These are phyloP conservation scores for Camellia granthamiana DNA, from an alignment of 148 eudicot species.

Conservation along the genomic window DNA sequence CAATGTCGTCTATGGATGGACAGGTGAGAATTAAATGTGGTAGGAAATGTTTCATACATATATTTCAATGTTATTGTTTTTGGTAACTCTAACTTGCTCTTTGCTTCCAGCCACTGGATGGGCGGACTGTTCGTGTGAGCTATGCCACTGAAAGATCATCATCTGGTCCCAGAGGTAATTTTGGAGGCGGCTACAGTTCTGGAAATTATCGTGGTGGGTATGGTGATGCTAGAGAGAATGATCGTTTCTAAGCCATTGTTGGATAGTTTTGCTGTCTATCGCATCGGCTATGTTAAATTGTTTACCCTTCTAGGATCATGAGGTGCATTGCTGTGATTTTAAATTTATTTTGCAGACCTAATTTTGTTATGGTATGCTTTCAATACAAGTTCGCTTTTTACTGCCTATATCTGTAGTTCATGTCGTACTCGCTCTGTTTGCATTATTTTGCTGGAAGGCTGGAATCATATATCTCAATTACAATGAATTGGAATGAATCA, in stretches of 20 bases:
- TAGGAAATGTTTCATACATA: not conserved
- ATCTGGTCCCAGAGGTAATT: constrained; percentile 8
- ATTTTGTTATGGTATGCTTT: not conserved
- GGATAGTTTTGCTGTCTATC: not conserved
- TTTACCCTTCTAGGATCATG: not conserved
- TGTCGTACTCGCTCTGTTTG: too few species aligned
- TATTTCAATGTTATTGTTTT: not conserved
- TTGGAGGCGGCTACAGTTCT: constrained; percentile 12
- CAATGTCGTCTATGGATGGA: constrained; percentile 73
- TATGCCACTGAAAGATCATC: constrained; percentile 38
- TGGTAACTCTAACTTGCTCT: not conserved
- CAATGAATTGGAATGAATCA: too few species aligned
- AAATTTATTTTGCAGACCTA: not conserved
- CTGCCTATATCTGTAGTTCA: not conserved
- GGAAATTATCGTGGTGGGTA: constrained; percentile 21
- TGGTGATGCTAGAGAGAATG: constrained; percentile 17
- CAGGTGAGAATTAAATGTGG: constrained; percentile 37
- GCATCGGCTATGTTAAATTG: not conserved
- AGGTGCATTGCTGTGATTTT: not conserved
- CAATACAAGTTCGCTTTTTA: not conserved
- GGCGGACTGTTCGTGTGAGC: constrained; percentile 51
- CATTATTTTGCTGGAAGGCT: too few species aligned
- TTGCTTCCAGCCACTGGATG: constrained; percentile 40
- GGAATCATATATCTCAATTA: too few species aligned
- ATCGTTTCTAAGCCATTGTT: constrained; percentile 3